phyloP scores from a whole-genome alignment of 192 early-diverging fungal genomes.

The Lobosporangium transversale region DNA sequence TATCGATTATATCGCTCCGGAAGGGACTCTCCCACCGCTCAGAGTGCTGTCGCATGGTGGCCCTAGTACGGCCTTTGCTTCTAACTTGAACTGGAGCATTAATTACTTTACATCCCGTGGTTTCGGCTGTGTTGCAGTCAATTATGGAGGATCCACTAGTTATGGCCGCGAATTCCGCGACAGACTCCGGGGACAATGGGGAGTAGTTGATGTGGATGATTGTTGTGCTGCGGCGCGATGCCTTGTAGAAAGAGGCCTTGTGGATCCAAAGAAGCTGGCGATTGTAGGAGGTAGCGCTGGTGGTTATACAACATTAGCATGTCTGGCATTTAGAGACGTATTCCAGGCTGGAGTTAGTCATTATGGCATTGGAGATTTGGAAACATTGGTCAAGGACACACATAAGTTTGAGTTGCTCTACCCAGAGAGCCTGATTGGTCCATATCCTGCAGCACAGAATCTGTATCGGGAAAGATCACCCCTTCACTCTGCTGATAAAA shows the following conservation, averaged over 20 bases:
- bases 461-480: conserved; percentile 75
- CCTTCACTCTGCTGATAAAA: conserved; percentile 64
- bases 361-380: conserved; percentile 80
- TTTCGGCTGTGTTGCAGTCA: conserved; percentile 76
- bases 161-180: conserved; percentile 81
- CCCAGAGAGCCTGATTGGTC: conserved; percentile 67
- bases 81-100: conserved; percentile 59
- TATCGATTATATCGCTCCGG: conserved; percentile 57
- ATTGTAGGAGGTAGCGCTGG: conserved; percentile 78
- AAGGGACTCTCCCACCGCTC: conserved; percentile 71
- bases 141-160: conserved; percentile 83
- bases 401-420: conserved; percentile 85
- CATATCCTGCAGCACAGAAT: conserved; percentile 61
- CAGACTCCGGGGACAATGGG: conserved; percentile 76
- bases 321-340: conserved; percentile 74
- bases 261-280: conserved; percentile 67
- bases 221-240: conserved; percentile 76
- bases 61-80: conserved; percentile 60
- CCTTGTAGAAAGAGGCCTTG: conserved; percentile 62
- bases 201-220: conserved; percentile 81
- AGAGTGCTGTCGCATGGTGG: conserved; percentile 79
- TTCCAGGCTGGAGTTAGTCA: conserved; percentile 77
- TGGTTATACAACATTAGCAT: conserved; percentile 64
- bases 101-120: conserved; percentile 85
- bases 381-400: conserved; percentile 72